Conservation (phyloP, 176 grass and related monocot species). For the Carex pumila region DNA sequence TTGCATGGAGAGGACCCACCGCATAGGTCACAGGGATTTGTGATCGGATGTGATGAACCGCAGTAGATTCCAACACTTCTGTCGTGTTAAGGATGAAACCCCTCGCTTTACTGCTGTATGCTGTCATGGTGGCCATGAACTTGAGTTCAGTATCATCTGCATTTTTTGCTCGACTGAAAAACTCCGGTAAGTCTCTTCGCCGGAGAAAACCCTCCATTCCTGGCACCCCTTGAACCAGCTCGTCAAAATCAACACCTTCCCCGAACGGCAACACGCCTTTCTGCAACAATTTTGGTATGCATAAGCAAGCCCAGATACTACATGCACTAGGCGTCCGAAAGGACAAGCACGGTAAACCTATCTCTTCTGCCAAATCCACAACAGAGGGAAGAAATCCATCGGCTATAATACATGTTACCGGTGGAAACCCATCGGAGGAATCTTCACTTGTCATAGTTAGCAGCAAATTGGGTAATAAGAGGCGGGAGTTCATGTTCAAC, state of each 20-base stretch:
- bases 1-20: slow-evolving; percentile 37
- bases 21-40: slow-evolving; percentile 20
- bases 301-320: slow-evolving; percentile 18
- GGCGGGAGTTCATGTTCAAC: not conserved
- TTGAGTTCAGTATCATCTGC: slow-evolving; percentile 5
- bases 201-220: slow-evolving; percentile 30
- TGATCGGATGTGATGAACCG: slow-evolving; percentile 12
- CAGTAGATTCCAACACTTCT: slow-evolving; percentile 16
- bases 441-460: not conserved
- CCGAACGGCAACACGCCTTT: slow-evolving; percentile 1
- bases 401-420: slow-evolving; percentile 35
- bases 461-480: slow-evolving; percentile 22
- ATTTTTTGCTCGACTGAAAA: not conserved
- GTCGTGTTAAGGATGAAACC: slow-evolving; percentile 45
- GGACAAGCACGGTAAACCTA: slow-evolving; percentile 34
- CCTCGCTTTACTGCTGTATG: not conserved
- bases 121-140: not conserved
- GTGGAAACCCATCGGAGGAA: not conserved
- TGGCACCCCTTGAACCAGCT: slow-evolving; percentile 10
- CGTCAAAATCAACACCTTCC: not conserved
- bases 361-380: slow-evolving; percentile 29
- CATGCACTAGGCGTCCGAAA: slow-evolving; percentile 38
- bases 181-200: slow-evolving; percentile 17
- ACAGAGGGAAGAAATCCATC: slow-evolving; percentile 21
- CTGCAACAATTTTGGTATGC: slow-evolving; percentile 23